Evolutionary conservation across 2,329 filamentous ascomycete species (phyloP), one percentile per base, ranked within the genome.

Genomic region (Dothidotthia symphoricarpi): DNA sequence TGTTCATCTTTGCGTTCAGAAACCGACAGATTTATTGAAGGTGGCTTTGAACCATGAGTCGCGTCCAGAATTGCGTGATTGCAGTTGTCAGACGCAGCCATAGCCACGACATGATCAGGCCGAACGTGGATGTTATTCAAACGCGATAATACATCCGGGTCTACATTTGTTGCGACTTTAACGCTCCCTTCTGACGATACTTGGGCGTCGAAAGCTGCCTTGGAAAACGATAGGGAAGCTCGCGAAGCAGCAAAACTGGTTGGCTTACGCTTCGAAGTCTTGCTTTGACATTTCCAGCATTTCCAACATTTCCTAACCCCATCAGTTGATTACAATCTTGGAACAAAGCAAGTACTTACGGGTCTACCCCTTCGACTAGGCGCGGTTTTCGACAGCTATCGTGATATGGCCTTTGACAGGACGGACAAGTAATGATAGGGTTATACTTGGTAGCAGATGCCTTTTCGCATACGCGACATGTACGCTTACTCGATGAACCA

Each of bases 371-470:
- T 24, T 35, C 33, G 12, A 19, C 16, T 6, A 49, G 43, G 8
- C 41, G 14, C 26, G 61, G 61, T 24, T 45, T 57, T 34, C 62
- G 59, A 36, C 67, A 69, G 13, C 56, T 53, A 25, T 58, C 52
- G 42, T 70, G 68, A 35, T 65, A 70, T 5, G 44, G 43, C 16
- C 57, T 54, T 4, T 38, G 37, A 43, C 68, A 70, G 4, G 47
- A 46, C n/a, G 52, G 41, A 41, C 68, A 70, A 2, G 34, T 29
- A 10, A 65, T 46, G 3, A 69, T 44, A 5, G 52, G 51, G 30
- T 65, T 58, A 14, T 47, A 53, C 15, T 47, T 52, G 6, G 37
- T 49, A 13, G 53, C 45, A 9, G 39, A 40, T 7, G 34, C 44
- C 24, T 49, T 56, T 10, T 51, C 48, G 41, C 68, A 70, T 3